phyloP scores from a whole-genome alignment of 2,329 filamentous ascomycete genomes.

The Curvularia eragrostidis region DNA sequence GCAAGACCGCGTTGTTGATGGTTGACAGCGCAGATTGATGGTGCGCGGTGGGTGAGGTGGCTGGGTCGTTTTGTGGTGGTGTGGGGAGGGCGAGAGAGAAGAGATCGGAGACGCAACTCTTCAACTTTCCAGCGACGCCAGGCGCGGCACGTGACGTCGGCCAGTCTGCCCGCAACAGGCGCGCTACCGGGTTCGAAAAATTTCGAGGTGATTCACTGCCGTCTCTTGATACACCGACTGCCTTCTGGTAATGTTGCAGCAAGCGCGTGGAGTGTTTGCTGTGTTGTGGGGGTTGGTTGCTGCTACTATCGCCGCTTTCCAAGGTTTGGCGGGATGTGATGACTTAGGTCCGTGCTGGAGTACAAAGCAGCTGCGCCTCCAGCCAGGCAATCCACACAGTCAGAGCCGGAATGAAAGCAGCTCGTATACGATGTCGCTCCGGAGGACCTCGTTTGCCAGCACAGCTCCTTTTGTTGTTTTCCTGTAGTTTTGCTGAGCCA shows the following conservation, averaged over 20 bases:
- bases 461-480: constrained; percentile 8
- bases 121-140: constrained; percentile 29
- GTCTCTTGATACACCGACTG: constrained; percentile 16
- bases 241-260: constrained; percentile 32
- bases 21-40: constrained; percentile 41
- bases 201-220: constrained; percentile 30
- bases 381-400: constrained; percentile 15
- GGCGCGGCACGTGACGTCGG: constrained; percentile 28
- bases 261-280: constrained; percentile 25
- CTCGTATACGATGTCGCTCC: constrained; percentile 2
- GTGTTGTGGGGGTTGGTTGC: constrained; percentile 29
- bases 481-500: constrained; percentile 16
- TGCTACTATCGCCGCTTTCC: constrained; percentile 33
- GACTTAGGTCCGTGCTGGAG: constrained; percentile 34
- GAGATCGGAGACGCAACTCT: constrained; percentile 29
- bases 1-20: constrained; percentile 43
- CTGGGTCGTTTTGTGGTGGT: constrained; percentile 38
- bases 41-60: constrained; percentile 46
- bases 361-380: constrained; percentile 26
- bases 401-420: constrained; percentile 7
- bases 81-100: constrained; percentile 37
- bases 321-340: constrained; percentile 37
- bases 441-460: constrained; percentile 8
- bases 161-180: constrained; percentile 21
- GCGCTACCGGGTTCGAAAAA: constrained; percentile 23